Conservation (phyloP, 2,329 filamentous ascomycete species). For the Aureobasidium sp. region DNA sequence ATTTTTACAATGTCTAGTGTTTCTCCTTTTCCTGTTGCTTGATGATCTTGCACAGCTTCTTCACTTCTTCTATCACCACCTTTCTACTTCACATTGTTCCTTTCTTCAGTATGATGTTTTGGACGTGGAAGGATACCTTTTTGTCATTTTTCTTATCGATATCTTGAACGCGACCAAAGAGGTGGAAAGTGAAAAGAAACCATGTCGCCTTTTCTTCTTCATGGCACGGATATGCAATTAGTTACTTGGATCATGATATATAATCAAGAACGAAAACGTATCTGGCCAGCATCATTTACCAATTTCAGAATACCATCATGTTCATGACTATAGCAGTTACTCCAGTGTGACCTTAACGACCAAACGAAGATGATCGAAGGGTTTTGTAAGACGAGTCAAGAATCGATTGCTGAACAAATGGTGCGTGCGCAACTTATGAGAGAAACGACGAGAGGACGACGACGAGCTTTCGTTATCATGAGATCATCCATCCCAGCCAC, state of each 20-base stretch:
- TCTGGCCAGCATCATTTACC: background rate
- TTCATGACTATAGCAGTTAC: background rate
- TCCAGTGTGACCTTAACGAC: background rate
- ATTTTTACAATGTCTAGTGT: constrained; percentile 7
- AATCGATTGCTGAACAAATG: background rate
- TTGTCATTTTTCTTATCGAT: background rate
- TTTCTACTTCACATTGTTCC: background rate
- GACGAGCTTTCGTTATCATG: background rate
- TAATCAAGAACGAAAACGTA: background rate
- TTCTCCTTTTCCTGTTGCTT: background rate
- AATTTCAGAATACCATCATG: background rate
- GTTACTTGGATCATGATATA: background rate
- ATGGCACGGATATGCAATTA: background rate
- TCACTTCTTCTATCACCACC: background rate
- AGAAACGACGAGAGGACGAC: background rate
- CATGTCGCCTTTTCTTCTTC: background rate
- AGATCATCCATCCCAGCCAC: background rate
- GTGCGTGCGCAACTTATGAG: background rate
- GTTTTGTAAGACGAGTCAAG: background rate
- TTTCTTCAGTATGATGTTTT: background rate
- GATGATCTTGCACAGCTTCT: background rate
- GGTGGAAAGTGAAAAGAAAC: background rate
- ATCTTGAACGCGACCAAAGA: background rate
- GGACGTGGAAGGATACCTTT: background rate
- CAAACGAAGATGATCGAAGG: background rate